phyloP scores from a whole-genome alignment of 768 basidiomycete genomes.

The Pleurotus tuoliensis region DNA sequence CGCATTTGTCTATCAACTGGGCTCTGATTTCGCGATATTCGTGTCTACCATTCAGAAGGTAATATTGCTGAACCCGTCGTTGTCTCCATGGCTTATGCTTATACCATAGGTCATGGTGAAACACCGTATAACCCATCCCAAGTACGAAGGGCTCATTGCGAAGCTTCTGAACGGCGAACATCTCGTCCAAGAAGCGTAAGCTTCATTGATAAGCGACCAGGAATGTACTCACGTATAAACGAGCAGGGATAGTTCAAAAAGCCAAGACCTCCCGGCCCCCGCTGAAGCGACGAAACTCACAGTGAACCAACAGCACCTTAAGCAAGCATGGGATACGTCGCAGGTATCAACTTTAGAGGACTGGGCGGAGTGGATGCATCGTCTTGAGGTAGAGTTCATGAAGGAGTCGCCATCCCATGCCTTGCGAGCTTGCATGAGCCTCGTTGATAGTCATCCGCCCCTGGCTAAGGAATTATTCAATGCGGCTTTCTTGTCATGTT shows the following conservation, averaged over 20 bases:
- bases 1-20: conserved; percentile 88
- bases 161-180: conserved; percentile 91
- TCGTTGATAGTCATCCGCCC: conserved; percentile 88
- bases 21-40: conserved; percentile 96
- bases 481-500: conserved; percentile 96
- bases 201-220: background rate
- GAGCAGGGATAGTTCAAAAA: conserved; percentile 52
- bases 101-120: conserved; percentile 1
- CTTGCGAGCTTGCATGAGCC: conserved; percentile 91
- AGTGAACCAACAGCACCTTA: conserved; percentile 96
- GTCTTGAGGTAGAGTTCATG: conserved; percentile 92
- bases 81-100: background rate
- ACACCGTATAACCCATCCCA: conserved; percentile 72
- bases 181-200: conserved; percentile 68
- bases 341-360: conserved; percentile 75
- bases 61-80: background rate
- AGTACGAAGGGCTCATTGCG: conserved; percentile 84
- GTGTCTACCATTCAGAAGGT: conserved; percentile 97
- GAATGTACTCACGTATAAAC: conserved; percentile 1
- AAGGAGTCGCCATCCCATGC: conserved; percentile 98
- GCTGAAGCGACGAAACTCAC: conserved; percentile 85
- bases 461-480: conserved; percentile 95
- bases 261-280: conserved; percentile 74
- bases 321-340: conserved; percentile 93
- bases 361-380: conserved; percentile 95